Conservation (phyloP, 2,329 filamentous ascomycete species). For the Drechslerella dactyloides region DNA sequence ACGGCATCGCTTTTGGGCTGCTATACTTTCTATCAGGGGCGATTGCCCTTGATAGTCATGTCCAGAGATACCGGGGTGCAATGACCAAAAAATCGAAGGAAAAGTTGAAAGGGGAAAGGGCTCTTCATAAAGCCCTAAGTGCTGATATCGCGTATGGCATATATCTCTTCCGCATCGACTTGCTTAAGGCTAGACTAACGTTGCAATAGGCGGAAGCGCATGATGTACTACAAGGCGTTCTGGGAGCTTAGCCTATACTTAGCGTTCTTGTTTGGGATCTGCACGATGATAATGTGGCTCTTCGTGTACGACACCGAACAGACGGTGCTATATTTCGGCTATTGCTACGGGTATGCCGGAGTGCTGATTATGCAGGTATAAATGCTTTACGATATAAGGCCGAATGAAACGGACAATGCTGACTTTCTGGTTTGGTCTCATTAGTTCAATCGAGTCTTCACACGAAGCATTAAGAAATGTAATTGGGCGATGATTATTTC, state of each 20-base stretch:
- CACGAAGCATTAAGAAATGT: conserved; percentile 57
- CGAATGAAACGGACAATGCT: not conserved
- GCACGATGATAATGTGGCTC: conserved; percentile 57
- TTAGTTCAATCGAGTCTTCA: conserved; percentile 59
- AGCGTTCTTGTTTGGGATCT: conserved; percentile 56
- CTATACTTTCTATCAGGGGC: conserved; percentile 59
- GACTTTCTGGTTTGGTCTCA: not conserved
- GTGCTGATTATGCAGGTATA: conserved; percentile 58
- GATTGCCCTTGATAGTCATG: conserved; percentile 58
- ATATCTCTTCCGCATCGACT: not conserved
- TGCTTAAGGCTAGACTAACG: not conserved
- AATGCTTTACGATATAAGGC: not conserved
- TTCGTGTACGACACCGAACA: conserved; percentile 56
- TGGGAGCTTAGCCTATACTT: conserved; percentile 56
- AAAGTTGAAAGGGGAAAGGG: conserved; percentile 54
- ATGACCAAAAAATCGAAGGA: conserved; percentile 57
- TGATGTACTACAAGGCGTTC: conserved; percentile 55
- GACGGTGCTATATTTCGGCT: conserved; percentile 57
- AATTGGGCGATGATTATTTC: conserved; percentile 57
- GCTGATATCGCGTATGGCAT: conserved; percentile 28
- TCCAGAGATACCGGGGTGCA: conserved; percentile 58
- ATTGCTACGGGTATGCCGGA: conserved; percentile 57
- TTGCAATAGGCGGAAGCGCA: conserved; percentile 37
- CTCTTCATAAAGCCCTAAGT: conserved; percentile 30
- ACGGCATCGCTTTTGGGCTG: conserved; percentile 59